A percentile compares a stretch with the other conserved stretches of the same genome.
Evolutionary conservation across 179 eudicot species (phyloP).

Genomic region (Pouteria campechiana): DNA sequence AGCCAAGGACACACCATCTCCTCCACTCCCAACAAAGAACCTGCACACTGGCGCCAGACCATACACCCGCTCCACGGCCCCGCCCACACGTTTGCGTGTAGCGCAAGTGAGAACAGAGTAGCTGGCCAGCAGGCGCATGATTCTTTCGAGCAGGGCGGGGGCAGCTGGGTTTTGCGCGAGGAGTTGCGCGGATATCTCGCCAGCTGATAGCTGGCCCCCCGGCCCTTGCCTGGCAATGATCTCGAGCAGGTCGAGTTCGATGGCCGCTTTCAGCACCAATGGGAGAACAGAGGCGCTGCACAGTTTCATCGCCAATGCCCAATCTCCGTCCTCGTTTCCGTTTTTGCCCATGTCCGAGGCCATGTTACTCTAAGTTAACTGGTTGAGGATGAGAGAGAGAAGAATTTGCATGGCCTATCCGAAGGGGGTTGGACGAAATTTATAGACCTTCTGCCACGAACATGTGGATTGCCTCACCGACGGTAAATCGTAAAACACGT

Average conservation of each 20-base stretch:
- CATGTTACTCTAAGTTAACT: too few relatives aligned
- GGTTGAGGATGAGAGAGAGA: too few relatives aligned
- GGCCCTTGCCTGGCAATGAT: conserved; percentile 20
- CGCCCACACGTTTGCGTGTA: conserved; percentile 12
- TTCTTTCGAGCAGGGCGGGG: conserved; percentile 29
- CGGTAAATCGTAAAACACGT: too few relatives aligned
- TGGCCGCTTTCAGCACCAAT: conserved; percentile 25
- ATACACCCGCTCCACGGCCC: conserved; percentile 25
- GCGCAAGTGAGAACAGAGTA: conserved; percentile 18
- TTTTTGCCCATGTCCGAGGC: too few relatives aligned
- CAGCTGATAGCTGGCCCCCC: conserved; percentile 16
- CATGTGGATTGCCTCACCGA: too few relatives aligned
- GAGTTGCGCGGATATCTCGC: conserved; percentile 21
- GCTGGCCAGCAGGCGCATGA: conserved; percentile 33
- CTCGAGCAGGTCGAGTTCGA: conserved; percentile 33
- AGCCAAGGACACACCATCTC: conserved; percentile 19
- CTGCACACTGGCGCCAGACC: conserved; percentile 28
- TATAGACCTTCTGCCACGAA: too few relatives aligned
- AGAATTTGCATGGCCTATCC: too few relatives aligned
- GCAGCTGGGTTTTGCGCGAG: conserved; percentile 29
- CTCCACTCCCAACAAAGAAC: conserved; percentile 27
- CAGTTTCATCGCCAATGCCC: conserved; percentile 24
- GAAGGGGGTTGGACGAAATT: too few relatives aligned
- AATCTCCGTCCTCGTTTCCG: conserved; percentile 24
- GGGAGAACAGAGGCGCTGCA: conserved; percentile 26